Conservation (phyloP, 164 flowering plant species). For the Santalum album region DNA sequence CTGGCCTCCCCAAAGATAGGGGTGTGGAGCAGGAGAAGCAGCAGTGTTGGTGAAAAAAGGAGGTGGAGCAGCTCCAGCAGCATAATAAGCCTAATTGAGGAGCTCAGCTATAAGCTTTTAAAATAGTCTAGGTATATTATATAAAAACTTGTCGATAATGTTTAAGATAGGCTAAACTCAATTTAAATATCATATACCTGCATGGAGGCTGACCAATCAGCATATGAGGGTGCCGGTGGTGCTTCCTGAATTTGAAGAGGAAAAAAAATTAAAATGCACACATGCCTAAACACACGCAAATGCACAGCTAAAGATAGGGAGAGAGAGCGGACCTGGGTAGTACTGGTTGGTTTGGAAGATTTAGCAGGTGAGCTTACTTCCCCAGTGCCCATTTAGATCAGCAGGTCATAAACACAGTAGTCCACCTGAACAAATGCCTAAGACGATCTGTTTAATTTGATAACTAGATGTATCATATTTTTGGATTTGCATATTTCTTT, state of each 20-base stretch:
- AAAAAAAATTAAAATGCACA: background rate
- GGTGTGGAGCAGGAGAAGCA: slow-evolving; percentile 77
- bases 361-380: slow-evolving; percentile 56
- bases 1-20: slow-evolving; percentile 84
- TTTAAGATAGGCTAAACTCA: background rate
- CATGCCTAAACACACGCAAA: background rate
- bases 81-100: slow-evolving; percentile 73
- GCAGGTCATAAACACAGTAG: slow-evolving; percentile 2
- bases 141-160: background rate
- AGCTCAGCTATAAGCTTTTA: slow-evolving; percentile 13
- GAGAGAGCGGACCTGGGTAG: slow-evolving; percentile 33
- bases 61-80: slow-evolving; percentile 58
- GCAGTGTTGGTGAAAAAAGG: slow-evolving; percentile 64
- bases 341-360: slow-evolving; percentile 36
- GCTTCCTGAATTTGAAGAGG: slow-evolving; percentile 30
- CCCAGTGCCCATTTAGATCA: slow-evolving; percentile 41
- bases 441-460: background rate
- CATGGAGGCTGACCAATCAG: slow-evolving; percentile 81
- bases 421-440: background rate
- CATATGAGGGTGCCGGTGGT: slow-evolving; percentile 39
- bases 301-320: slow-evolving; percentile 4
- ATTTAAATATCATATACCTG: slow-evolving; percentile 34
- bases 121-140: background rate
- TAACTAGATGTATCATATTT: background rate
- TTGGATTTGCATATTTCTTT: background rate